Base-by-base conservation (phyloP, 768 basidiomycete genomes). In the Mycena kentingensis region DNA sequence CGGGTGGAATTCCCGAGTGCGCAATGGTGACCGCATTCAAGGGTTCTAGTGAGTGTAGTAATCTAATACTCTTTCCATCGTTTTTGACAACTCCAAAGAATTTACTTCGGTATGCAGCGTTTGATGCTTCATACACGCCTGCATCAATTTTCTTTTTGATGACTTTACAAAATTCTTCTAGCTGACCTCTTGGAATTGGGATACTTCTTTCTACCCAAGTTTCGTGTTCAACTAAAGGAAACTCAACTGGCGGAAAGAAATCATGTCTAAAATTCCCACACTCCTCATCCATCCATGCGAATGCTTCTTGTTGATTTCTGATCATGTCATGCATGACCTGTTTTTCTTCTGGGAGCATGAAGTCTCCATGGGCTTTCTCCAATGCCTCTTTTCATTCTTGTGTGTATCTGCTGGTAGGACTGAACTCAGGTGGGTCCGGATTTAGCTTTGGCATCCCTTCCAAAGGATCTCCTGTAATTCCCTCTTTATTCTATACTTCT, bases 11-110 rank as follows among this genome's bases (percentile, higher is more conserved):
- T 2, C 59, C 62, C 5, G 66, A 49, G 25, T 69, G 48, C 6
- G 49, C 37, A 7, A 65, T 64, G 0, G 65, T 59, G 0, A 66
- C 56, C 2, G 52, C 53, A 41, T 69, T 69, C 2, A 69, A 54
- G 0, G 61, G 63, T 47, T 70, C 62, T 11, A 70, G 45, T 24
- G 62, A 55, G 34, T 67, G 66, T 0, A 70, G 63, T 2, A 67
- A 22, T 0, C 61, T 43, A 2, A 70, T 54, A 0, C 56, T 60
- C 24, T 60, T 61, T 5, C 63, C 55, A 28, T 65, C 60, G 22
- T 66, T 64, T 48, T 54, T 54, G 4, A 56, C 13, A 2, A 73
- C 65, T n/a, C 65, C 69, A 38, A 72, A 75, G 63, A 65, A 70
- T 2, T 63, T 44, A 0, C 68, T 71, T 0, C 67, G 52, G 31